Percentiles rank a stretch among this genome's conserved stretches.
These are phyloP conservation scores for Claviceps fusiformis DNA, from an alignment of 2,329 filamentous ascomycete species.

Conservation along the genomic window DNA sequence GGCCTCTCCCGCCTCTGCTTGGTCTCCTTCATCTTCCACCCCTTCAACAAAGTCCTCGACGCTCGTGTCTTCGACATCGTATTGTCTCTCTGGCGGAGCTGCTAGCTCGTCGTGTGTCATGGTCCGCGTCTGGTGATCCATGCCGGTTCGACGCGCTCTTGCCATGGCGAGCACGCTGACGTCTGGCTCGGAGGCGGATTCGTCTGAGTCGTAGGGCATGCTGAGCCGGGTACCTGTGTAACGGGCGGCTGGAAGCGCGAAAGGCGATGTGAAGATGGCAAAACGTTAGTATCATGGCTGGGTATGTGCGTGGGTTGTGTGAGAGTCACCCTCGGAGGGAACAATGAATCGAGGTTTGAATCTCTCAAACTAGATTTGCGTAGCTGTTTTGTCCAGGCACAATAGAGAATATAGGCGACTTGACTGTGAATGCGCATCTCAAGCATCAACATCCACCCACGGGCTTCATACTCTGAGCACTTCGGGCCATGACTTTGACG, in stretches of 20 bases:
- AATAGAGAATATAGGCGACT: background rate
- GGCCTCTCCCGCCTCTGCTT: slow-evolving; percentile 14
- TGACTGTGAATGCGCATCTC: background rate
- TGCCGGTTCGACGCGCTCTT: slow-evolving; percentile 12
- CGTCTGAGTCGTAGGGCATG: slow-evolving; percentile 23
- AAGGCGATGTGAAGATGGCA: slow-evolving; percentile 7
- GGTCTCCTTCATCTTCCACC: slow-evolving; percentile 22
- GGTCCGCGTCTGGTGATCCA: slow-evolving; percentile 13
- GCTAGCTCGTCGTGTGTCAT: slow-evolving; percentile 16
- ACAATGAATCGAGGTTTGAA: background rate
- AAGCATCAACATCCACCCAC: background rate
- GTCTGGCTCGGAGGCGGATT: slow-evolving; percentile 24
- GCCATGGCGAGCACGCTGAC: slow-evolving; percentile 23
- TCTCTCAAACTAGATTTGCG: background rate
- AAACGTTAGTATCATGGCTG: background rate
- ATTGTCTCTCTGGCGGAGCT: slow-evolving; percentile 16
- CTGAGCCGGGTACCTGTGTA: slow-evolving; percentile 20
- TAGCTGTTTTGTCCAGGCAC: no score
- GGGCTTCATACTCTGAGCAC: background rate
- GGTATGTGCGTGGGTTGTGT: background rate
- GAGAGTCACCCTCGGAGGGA: background rate
- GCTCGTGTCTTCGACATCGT: slow-evolving; percentile 19
- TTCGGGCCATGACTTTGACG: background rate
- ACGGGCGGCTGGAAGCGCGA: slow-evolving; percentile 14
- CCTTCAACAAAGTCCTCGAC: slow-evolving; percentile 12